These are phyloP conservation scores for Zymoseptoria brevis DNA, from an alignment of 2,329 filamentous ascomycete species.

Conservation along the genomic window DNA sequence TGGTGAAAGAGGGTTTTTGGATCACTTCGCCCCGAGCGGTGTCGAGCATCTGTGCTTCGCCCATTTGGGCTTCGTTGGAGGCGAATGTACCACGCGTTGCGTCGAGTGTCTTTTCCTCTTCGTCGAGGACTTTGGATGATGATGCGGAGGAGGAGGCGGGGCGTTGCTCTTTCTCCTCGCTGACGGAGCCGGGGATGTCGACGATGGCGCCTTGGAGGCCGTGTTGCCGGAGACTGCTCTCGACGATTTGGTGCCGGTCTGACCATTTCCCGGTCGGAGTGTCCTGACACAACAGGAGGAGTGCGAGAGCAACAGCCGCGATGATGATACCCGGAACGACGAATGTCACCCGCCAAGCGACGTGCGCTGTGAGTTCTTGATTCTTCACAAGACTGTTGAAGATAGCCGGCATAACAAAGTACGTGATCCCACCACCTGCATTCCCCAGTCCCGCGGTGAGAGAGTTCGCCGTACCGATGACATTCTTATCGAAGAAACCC, in stretches of 20 bases:
- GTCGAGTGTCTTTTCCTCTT: slow-evolving; percentile 33
- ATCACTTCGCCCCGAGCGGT: slow-evolving; percentile 54
- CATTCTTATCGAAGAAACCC: slow-evolving; percentile 86
- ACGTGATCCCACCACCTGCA: slow-evolving; percentile 80
- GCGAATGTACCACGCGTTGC: slow-evolving; percentile 32
- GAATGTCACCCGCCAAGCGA: slow-evolving; percentile 79
- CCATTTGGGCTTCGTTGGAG: slow-evolving; percentile 37
- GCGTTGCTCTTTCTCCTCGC: slow-evolving; percentile 31
- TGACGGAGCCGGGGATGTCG: slow-evolving; percentile 43
- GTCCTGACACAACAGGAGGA: slow-evolving; percentile 69
- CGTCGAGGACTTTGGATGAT: slow-evolving; percentile 24
- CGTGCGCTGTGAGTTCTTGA: slow-evolving; percentile 53
- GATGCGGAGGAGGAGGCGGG: slow-evolving; percentile 11
- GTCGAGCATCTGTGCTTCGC: slow-evolving; percentile 47
- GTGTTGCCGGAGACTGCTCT: slow-evolving; percentile 46
- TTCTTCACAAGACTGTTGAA: slow-evolving; percentile 63
- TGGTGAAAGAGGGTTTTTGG: slow-evolving; percentile 52
- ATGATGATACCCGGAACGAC: slow-evolving; percentile 76
- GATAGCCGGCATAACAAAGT: slow-evolving; percentile 88
- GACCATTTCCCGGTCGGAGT: slow-evolving; percentile 75
- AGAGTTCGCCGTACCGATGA: slow-evolving; percentile 82
- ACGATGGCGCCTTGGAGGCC: slow-evolving; percentile 41
- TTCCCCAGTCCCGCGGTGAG: slow-evolving; percentile 81
- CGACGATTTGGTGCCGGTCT: slow-evolving; percentile 55
- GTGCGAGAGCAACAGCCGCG: slow-evolving; percentile 52